These are phyloP conservation scores for Paracorniculantispora psalliotae DNA, from an alignment of 2,329 filamentous ascomycete genomes.

Conservation along the genomic window DNA sequence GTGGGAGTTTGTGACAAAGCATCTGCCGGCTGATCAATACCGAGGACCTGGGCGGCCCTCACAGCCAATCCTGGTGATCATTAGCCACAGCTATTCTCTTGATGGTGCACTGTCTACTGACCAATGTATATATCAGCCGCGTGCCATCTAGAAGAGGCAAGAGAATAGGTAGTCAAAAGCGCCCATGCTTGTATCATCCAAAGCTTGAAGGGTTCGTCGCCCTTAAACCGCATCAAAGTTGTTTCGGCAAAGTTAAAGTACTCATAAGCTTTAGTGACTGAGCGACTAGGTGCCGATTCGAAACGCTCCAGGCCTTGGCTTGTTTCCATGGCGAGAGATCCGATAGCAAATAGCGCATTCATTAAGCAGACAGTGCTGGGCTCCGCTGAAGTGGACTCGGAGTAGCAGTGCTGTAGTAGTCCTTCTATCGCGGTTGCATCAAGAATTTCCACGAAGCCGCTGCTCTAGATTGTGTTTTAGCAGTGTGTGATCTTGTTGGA, in stretches of 20 bases:
- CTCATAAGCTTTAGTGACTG: constrained; percentile 49
- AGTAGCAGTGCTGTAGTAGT: constrained; percentile 49
- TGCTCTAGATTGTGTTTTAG: constrained; percentile 39
- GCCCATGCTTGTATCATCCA: constrained; percentile 61
- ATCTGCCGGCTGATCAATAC: neutral
- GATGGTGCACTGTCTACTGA: constrained; percentile 23
- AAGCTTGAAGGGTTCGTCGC: constrained; percentile 58
- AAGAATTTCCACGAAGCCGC: constrained; percentile 57
- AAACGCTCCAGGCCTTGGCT: neutral
- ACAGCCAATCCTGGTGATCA: constrained; percentile 52
- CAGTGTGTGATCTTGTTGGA: neutral
- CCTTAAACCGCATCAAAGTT: constrained; percentile 39
- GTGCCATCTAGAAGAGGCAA: constrained; percentile 57
- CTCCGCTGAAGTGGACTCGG: constrained; percentile 44
- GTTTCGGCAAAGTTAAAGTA: constrained; percentile 58
- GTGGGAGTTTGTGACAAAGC: neutral
- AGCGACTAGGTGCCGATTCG: neutral
- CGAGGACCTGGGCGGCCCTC: constrained; percentile 50
- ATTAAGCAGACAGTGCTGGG: constrained; percentile 53
- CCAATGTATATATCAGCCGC: constrained; percentile 59
- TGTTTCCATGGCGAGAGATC: constrained; percentile 21
- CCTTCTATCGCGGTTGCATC: constrained; percentile 45
- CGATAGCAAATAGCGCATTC: constrained; percentile 59
- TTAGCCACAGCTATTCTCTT: constrained; percentile 11
- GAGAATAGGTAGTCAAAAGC: constrained; percentile 60